Evolutionary conservation across 371 early-diverging fungal species (phyloP).

Genomic region (Lichtheimia hyalospora): DNA sequence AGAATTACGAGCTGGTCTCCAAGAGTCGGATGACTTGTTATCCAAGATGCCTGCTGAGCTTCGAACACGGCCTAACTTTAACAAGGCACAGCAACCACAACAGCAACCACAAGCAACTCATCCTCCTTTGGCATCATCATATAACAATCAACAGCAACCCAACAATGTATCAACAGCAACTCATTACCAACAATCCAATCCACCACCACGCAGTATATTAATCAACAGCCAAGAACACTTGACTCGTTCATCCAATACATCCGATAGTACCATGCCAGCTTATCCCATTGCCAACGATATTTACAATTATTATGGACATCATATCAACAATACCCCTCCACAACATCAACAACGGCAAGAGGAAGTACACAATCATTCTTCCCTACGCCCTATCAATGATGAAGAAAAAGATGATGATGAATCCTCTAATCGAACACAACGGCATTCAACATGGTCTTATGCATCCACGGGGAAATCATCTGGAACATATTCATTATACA

Average conservation of each 20-base stretch:
- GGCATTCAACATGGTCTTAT: constrained; percentile 24
- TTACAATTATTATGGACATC: neutral
- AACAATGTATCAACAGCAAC: neutral
- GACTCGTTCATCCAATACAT: no score
- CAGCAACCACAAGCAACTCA: neutral
- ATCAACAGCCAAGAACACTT: neutral
- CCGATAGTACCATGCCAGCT: neutral
- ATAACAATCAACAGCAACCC: neutral
- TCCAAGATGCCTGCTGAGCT: constrained; percentile 11
- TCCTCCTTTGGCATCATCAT: neutral
- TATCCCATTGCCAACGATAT: neutral
- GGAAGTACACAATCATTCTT: neutral
- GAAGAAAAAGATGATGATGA: constrained; percentile 3
- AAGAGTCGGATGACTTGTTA: constrained; percentile 8
- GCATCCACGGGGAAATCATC: constrained; percentile 35
- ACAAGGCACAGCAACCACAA: neutral
- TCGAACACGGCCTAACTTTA: constrained; percentile 2
- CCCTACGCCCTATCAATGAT: neutral
- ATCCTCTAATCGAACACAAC: constrained; percentile 2
- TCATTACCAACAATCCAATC: neutral
- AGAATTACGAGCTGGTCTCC: constrained; percentile 6
- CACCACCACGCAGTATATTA: neutral
- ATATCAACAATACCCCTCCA: neutral
- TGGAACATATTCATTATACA: constrained; percentile 37
- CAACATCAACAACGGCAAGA: neutral